Evolutionary conservation across 306 rosid species (phyloP).

Genomic region (Vicia villosa): DNA sequence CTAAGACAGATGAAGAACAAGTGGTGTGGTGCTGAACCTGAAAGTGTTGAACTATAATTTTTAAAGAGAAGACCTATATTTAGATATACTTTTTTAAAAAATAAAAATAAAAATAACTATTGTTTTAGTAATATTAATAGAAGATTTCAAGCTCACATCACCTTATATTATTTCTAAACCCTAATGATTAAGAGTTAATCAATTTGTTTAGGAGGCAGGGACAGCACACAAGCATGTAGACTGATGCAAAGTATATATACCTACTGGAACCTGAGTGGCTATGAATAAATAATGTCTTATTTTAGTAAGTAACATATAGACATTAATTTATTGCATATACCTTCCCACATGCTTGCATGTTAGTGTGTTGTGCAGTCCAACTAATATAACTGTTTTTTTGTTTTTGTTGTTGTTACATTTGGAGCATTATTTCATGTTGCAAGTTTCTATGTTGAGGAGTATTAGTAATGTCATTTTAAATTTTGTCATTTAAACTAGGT

Average conservation of each 20-base stretch:
- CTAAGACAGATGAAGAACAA: background rate
- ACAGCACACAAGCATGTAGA: slow-evolving; percentile 2
- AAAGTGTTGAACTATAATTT: background rate
- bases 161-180: background rate
- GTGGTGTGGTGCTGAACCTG: background rate
- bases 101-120: background rate
- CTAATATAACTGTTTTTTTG: background rate
- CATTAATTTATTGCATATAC: background rate
- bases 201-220: background rate
- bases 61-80: background rate
- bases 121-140: background rate
- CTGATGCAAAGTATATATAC: background rate
- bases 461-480: no score
- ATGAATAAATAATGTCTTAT: background rate
- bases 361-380: slow-evolving; percentile 27
- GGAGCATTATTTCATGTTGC: slow-evolving; percentile 1
- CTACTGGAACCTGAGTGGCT: background rate
- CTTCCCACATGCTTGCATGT: slow-evolving; percentile 42
- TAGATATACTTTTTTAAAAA: background rate
- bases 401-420: background rate
- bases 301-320: background rate
- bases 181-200: background rate
- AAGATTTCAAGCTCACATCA: background rate
- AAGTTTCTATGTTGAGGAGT: no score
- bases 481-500: no score